Conservation (phyloP, 768 basidiomycete genomes). For the Leucogyrophana mollusca region DNA sequence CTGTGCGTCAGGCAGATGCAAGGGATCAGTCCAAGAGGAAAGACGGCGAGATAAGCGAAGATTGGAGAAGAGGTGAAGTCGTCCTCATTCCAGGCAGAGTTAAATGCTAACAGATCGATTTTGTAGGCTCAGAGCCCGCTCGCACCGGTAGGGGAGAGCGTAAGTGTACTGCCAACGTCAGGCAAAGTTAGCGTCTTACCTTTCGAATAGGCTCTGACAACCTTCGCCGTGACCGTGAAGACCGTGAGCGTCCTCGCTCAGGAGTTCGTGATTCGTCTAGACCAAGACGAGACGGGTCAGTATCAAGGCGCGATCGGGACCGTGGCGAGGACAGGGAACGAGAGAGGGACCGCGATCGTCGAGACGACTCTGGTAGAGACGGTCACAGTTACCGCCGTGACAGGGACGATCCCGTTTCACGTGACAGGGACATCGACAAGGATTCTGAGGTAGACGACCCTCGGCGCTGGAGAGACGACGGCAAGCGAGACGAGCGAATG, state of each 20-base stretch:
- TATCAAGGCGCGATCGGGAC: constrained; percentile 47
- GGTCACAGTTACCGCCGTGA: constrained; percentile 22
- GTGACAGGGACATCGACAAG: constrained; percentile 41
- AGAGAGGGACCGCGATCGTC: constrained; percentile 32
- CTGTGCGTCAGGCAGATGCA: constrained; percentile 54
- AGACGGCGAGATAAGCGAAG: constrained; percentile 71
- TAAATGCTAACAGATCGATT: not conserved
- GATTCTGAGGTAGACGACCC: constrained; percentile 63
- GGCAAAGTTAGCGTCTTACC: too few relatives aligned
- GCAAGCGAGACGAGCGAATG: constrained; percentile 74
- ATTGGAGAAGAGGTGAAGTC: constrained; percentile 64
- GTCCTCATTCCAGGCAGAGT: constrained; percentile 11
- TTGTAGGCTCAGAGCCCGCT: constrained; percentile 31
- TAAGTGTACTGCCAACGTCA: not conserved
- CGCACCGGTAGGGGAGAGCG: constrained; percentile 42
- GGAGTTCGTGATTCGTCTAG: constrained; percentile 63
- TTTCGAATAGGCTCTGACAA: constrained; percentile 46
- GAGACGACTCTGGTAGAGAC: constrained; percentile 14
- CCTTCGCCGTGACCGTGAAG: constrained; percentile 54
- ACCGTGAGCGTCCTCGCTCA: constrained; percentile 67
- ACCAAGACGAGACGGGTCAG: constrained; percentile 56
- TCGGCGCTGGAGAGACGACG: constrained; percentile 80
- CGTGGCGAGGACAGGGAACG: constrained; percentile 31
- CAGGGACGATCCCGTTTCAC: constrained; percentile 27
- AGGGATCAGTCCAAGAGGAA: constrained; percentile 66